phyloP scores from a whole-genome alignment of 2,329 filamentous ascomycete species.

The Aspergillus pseudoterreus region DNA sequence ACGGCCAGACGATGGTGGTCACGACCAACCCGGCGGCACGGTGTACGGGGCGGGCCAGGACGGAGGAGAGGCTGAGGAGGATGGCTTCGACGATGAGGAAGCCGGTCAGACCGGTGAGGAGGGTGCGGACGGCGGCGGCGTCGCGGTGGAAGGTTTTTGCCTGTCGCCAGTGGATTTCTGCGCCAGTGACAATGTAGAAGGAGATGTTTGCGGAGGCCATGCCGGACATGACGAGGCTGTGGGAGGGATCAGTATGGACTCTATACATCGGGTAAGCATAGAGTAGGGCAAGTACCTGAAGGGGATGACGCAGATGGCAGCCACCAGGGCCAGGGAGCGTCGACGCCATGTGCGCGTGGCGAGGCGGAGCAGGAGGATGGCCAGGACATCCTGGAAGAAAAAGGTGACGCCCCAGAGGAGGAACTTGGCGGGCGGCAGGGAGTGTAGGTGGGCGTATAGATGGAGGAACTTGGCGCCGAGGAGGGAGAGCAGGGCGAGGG shows the following conservation, averaged over 20 bases:
- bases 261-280: background rate
- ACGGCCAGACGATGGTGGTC: conserved; percentile 20
- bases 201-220: conserved; percentile 33
- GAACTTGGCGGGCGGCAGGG: conserved; percentile 19
- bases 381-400: conserved; percentile 27
- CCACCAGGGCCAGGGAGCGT: conserved; percentile 16
- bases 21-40: conserved; percentile 23
- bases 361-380: conserved; percentile 21
- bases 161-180: conserved; percentile 37
- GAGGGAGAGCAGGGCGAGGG: conserved; percentile 24
- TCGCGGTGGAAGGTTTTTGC: conserved; percentile 30
- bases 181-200: conserved; percentile 31
- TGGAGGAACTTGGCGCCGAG: conserved; percentile 25
- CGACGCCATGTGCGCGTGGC: conserved; percentile 20
- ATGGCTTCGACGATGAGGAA: conserved; percentile 30
- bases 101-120: conserved; percentile 30
- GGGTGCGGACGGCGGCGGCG: conserved; percentile 29
- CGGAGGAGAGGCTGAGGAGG: conserved; percentile 21
- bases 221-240: conserved; percentile 27
- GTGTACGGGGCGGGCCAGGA: conserved; percentile 23
- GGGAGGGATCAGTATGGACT: background rate
- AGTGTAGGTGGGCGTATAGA: conserved; percentile 26
- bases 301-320: conserved; percentile 22
- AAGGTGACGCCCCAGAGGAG: conserved; percentile 27
- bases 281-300: conserved; percentile 22